Base-by-base conservation (phyloP, 306 rosid species). In the Rosa rugosa region DNA sequence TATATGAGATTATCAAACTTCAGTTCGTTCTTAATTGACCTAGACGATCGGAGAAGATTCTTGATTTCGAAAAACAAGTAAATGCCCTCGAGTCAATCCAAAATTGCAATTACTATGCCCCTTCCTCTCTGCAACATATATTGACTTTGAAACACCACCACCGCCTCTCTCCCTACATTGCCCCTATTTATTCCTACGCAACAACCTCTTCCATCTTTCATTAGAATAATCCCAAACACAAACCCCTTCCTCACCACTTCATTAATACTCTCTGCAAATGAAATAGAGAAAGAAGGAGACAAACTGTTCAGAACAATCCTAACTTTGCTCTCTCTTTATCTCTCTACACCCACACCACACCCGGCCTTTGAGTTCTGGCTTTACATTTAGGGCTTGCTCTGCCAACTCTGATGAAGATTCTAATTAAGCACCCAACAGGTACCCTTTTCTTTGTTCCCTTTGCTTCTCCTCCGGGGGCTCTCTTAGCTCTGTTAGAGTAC, bases 71-170 rank as follows among this genome's bases (percentile, higher is more conserved):
- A 73, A 10, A 75, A 63, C 87, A 91, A 92, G 89, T 91, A 89
- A 51, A 75, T 87, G 66, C 85, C 98, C 97, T 92, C 97, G 97
- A 91, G 94, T 95, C 96, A 95, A 95, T 90, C 97, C 98, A 94
- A 90, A 83, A 67, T 85, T 79, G 95, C 93, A 89, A 89, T 92
- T 90, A 94, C 91, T 87, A 20, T 80, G 23, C 42, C 11, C 44
- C 11, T 31, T 64, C 44, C 42, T 34, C 69, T 64, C 45, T 67
- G 71, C 71, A 67, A 38, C 71, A 18, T 40, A 16, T 89, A 67
- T 91, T 88, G 97, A 92, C 95, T 92, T 92, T 89, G 79, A 84
- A 91, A 87, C 85, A 82, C 76, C 76, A 8, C 79, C 68, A 34
- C 46, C 23, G 69, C 74, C 47, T 81, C 77, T 8, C 41, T 72